phyloP scores from a whole-genome alignment of 257 asterid genomes.

The Gynochthodes officinalis region DNA sequence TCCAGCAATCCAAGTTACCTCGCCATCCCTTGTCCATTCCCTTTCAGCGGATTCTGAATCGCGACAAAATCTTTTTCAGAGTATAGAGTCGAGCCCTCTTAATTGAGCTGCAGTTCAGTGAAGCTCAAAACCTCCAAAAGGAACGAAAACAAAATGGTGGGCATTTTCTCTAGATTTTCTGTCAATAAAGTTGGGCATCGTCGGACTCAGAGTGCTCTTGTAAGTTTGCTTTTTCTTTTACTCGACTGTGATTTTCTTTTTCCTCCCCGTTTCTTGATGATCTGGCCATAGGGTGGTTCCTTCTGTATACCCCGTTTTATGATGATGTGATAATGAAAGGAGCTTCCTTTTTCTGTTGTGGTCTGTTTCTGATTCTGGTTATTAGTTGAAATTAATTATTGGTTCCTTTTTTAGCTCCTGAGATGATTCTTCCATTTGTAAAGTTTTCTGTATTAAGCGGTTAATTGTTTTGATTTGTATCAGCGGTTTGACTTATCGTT shows the following conservation, averaged over 20 bases:
- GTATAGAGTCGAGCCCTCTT: neutral
- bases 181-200: conserved; percentile 55
- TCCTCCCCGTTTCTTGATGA: conserved; percentile 1
- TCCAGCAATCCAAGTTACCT: conserved; percentile 19
- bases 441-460: neutral
- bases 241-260: neutral
- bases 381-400: neutral
- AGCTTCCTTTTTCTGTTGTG: conserved; percentile 1
- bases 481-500: neutral
- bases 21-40: neutral
- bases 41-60: conserved; percentile 1
- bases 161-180: conserved; percentile 83
- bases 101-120: neutral
- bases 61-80: conserved; percentile 6
- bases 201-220: conserved; percentile 82
- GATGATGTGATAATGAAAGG: conserved; percentile 5
- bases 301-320: neutral
- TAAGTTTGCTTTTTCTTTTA: conserved; percentile 29
- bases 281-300: neutral
- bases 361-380: neutral
- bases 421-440: too few relatives aligned
- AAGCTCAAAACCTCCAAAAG: neutral
- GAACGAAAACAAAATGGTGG: conserved; percentile 75
- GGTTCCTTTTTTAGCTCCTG: too few relatives aligned
- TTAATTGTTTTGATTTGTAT: neutral